Conservation (phyloP, 2,329 filamentous ascomycete species). For the Dissoconium aciculare region DNA sequence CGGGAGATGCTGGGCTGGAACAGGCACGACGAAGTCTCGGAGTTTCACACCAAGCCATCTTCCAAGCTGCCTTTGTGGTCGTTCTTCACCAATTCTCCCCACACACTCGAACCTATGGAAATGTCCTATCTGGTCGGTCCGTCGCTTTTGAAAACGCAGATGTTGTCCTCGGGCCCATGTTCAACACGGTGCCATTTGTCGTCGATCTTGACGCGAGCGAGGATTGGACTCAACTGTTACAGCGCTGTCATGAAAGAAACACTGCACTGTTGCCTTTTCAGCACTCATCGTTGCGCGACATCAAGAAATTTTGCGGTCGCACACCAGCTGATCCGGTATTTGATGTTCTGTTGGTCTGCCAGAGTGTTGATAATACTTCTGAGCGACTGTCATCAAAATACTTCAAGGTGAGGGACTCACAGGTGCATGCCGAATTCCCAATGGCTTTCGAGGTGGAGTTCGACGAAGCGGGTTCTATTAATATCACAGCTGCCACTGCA, state of each 20-base stretch:
- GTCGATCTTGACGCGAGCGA: conserved; percentile 30
- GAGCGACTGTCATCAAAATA: conserved; percentile 3
- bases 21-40: conserved; percentile 42
- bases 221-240: conserved; percentile 47
- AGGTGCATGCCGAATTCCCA: conserved; percentile 50
- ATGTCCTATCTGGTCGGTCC: conserved; percentile 64
- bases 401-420: conserved; percentile 42
- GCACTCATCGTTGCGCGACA: conserved; percentile 61
- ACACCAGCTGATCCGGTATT: conserved; percentile 49
- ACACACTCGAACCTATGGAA: conserved; percentile 45
- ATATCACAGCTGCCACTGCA: conserved; percentile 46
- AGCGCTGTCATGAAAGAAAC: conserved; percentile 56
- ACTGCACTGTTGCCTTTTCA: conserved; percentile 55
- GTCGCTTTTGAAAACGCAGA: conserved; percentile 54
- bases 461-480: conserved; percentile 33
- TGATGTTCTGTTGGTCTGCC: conserved; percentile 71
- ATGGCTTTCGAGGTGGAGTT: conserved; percentile 61
- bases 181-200: conserved; percentile 74
- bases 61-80: conserved; percentile 60
- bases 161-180: conserved; percentile 61
- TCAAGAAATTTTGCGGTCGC: conserved; percentile 61
- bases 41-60: conserved; percentile 63
- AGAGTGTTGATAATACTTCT: conserved; percentile 26
- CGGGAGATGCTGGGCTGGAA: conserved; percentile 14
- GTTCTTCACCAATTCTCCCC: conserved; percentile 41